Conservation (phyloP, 108 stramenopile species). For the Skeletonema potamos region DNA sequence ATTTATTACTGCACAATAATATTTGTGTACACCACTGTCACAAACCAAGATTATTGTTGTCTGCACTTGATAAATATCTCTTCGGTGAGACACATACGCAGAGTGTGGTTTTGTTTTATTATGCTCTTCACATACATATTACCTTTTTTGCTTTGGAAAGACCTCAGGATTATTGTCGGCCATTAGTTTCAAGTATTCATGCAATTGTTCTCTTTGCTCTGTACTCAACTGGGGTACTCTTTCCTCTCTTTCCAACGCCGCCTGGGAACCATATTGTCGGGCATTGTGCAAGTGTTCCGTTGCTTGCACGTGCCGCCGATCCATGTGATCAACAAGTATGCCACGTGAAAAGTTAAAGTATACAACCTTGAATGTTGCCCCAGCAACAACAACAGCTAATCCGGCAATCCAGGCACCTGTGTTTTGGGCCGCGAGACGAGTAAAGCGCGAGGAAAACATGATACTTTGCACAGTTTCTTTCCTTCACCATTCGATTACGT, state of each 20-base stretch:
- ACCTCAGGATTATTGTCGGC: constrained; percentile 49
- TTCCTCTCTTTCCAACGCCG: constrained; percentile 57
- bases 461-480: neutral
- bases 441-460: constrained; percentile 31
- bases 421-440: constrained; percentile 17
- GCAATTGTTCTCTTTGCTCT: constrained; percentile 64
- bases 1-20: neutral
- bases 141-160: constrained; percentile 13
- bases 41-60: neutral
- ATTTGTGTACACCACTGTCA: neutral
- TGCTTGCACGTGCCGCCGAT: constrained; percentile 51
- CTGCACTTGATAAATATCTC: too few species aligned
- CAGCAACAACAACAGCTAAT: constrained; percentile 44
- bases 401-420: constrained; percentile 33
- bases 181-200: constrained; percentile 66
- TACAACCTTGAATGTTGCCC: constrained; percentile 55
- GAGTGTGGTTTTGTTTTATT: neutral
- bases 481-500: neutral
- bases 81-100: too few species aligned
- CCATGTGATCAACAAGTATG: constrained; percentile 56
- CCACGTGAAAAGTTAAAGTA: constrained; percentile 69
- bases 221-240: constrained; percentile 53
- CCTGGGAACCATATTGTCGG: constrained; percentile 52
- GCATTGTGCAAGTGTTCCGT: constrained; percentile 64
- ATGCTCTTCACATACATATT: neutral